Base-by-base conservation (phyloP, 2,329 filamentous ascomycete species). In the Blastomyces emzantsi region DNA sequence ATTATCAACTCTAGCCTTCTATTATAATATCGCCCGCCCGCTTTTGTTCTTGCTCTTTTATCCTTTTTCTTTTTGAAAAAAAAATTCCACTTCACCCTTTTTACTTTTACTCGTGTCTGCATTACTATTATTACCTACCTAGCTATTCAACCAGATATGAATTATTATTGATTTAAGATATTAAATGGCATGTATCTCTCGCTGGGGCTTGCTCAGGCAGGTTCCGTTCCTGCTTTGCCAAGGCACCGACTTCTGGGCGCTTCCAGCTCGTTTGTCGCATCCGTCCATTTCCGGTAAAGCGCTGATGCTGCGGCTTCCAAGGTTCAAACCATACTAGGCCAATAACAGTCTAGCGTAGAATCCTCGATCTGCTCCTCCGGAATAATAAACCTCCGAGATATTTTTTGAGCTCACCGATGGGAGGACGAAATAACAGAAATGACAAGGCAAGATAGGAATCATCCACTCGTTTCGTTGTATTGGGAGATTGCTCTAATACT, bases 51-150 rank as follows among this genome's bases (percentile, higher is more conserved):
- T 36, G 25, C 39, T 0, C 25, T 17, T 17, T 54, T 28, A 15
- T 54, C 19, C 25, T 60, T 15, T 28, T 17, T 45, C 17, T 43
- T 19, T 43, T 43, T 43, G 41, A 45, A 19, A 45, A 45, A 13
- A 39, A 49, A 30, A 30, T 30, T 30, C n/a, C n/a, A 0, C 45
- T 15, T 51, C 25, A 15, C 4, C 22, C 22, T 3, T 49, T 22
- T 51, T 49, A 15, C 15, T 25, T 59, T 41, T 41, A 28, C 11
- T 5, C 30, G 30, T 43, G n/a, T 30, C 25, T 60, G 45, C 45
- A 60, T 60, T 49, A 49, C 41, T 60, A 60, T 60, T 39, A 51
- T 47, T 47, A 51, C 28, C 45, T 51, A 49, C 17, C 49, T 60
- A 49, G 19, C 13, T 60, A 51, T 30, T 39, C 51, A 49, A 19